Evolutionary conservation across 495 filamentous ascomycete species (phyloP), one percentile per base, ranked within the genome.

Genomic region (Penicillium dipodomyicola): DNA sequence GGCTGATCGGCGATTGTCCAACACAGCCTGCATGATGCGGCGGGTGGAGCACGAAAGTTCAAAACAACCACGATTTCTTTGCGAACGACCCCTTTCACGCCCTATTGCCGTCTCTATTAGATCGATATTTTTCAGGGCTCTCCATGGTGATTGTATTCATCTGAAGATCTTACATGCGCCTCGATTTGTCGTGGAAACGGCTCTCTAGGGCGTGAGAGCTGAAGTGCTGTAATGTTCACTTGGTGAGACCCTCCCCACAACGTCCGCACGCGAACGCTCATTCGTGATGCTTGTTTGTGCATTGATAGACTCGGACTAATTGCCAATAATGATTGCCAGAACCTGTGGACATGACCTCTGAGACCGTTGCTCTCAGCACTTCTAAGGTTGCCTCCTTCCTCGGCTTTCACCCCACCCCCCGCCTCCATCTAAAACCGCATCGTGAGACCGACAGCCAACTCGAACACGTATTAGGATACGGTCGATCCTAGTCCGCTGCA

Each of bases 1-100:
- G 73, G 70, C 65, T 73, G 70, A 76, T 73, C 69, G 68, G 68
- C 68, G 67, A 64, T 64, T 55, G 56, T 62, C 52, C 61, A 61
- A 60, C 60, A 66, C 70, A 70, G 71, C 63, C 68, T 72, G 71
- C 71, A 71, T 71, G 66, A 73, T 75, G 66, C 65, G 60, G 64
- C 65, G 65, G 66, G 73, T 76, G 72, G 72, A 73, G 72, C 69
- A 69, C 63, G 64, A 72, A 72, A 73, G 62, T 71, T 73, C 70
- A 71, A 71, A 76, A 76, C 69, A 73, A 60, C 65, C 64, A 61
- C 59, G 51, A 61, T 54, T 60, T 56, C 23, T 41, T 52, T 46
- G 56, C 48, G 42, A 14, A 19, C 52, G 23, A 52, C 63, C 30
- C 27, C 49, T 42, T 51, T 25, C 56, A 46, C 51, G 20, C 44